Percentiles rank a stretch among this genome's conserved stretches.
Evolutionary conservation across 805 yeast species (phyloP).

Genomic region (Kluyveromyces dobzhanskii): DNA sequence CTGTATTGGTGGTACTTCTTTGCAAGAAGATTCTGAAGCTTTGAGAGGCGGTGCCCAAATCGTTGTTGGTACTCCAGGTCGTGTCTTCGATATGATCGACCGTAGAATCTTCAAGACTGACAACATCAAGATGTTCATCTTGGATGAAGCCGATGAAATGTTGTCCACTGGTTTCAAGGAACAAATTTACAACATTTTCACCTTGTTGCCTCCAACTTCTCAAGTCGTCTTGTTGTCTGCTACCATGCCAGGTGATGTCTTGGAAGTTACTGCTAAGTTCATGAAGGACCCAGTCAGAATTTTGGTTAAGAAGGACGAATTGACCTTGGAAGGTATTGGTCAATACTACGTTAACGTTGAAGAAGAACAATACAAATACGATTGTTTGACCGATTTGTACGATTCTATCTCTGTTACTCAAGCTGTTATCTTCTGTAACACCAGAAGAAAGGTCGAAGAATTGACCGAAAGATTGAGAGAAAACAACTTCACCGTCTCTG

Average conservation of each 20-base stretch:
- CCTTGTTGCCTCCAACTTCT: constrained; percentile 69
- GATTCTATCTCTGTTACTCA: constrained; percentile 94
- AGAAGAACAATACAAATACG: constrained; percentile 90
- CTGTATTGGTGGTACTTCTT: constrained; percentile 93
- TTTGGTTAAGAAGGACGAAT: constrained; percentile 88
- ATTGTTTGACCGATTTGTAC: constrained; percentile 87
- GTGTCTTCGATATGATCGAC: constrained; percentile 93
- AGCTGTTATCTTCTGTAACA: constrained; percentile 96
- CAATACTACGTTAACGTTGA: constrained; percentile 89
- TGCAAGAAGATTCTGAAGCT: constrained; percentile 80
- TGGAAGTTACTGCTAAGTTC: constrained; percentile 86
- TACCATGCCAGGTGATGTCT: constrained; percentile 83
- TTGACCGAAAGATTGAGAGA: constrained; percentile 69
- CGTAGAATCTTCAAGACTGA: constrained; percentile 77
- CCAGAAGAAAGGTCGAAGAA: constrained; percentile 91
- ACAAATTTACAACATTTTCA: constrained; percentile 88
- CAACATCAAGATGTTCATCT: constrained; percentile 83
- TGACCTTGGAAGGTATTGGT: constrained; percentile 88
- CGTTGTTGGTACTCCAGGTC: constrained; percentile 97
- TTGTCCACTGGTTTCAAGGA: constrained; percentile 81
- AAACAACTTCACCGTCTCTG: constrained; percentile 82
- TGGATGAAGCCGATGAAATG: constrained; percentile 98
- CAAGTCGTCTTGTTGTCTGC: constrained; percentile 96
- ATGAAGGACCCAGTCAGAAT: constrained; percentile 91
- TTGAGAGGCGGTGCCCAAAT: constrained; percentile 83